A percentile compares a stretch with the other conserved stretches of the same genome.
phyloP scores from a whole-genome alignment of 306 rosid genomes.

The Sechiopsis laciniata region DNA sequence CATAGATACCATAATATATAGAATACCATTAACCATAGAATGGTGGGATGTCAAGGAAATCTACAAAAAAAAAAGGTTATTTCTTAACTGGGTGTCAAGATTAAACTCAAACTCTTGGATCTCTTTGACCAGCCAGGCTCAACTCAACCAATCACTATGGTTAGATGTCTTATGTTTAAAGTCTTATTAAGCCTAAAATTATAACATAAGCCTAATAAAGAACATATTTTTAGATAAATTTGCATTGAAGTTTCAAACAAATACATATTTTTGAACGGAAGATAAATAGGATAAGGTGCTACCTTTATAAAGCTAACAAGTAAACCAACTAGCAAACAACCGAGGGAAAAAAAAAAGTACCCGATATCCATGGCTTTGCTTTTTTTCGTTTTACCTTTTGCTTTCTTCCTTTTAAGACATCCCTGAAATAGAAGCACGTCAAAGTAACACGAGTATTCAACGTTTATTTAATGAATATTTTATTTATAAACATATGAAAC shows the following conservation, averaged over 20 bases:
- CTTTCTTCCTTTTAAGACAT: not conserved
- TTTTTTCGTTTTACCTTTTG: not conserved
- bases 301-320: conserved; percentile 9
- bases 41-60: no score
- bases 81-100: no score
- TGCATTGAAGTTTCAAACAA: no score
- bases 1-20: no score
- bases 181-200: no score
- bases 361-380: not conserved
- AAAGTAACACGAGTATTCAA: not conserved
- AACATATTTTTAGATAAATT: not conserved
- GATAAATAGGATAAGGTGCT: not conserved
- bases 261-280: not conserved
- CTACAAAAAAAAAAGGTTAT: no score
- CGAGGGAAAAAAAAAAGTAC: not conserved
- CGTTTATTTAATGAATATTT: not conserved
- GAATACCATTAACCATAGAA: no score
- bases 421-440: not conserved
- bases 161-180: no score
- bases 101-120: no score
- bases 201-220: no score
- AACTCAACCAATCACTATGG: no score
- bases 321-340: not conserved
- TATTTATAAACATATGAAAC: not conserved
- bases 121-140: no score